Base-by-base conservation (phyloP, 192 early-diverging fungal species). In the Coemansia reversa region DNA sequence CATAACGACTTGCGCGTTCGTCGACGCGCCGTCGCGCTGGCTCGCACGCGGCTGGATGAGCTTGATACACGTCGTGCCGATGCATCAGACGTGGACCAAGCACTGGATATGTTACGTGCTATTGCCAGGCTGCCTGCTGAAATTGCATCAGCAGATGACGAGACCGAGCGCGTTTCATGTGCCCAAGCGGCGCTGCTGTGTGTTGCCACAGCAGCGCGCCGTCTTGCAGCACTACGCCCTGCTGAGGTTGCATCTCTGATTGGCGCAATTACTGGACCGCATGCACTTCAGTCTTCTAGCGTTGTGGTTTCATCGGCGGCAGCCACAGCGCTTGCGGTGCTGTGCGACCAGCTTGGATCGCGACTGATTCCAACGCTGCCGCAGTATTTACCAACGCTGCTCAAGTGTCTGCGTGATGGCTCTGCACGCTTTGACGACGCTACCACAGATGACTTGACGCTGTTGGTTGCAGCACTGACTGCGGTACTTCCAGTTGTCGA, bases 171-270 rank as follows among this genome's bases (percentile, higher is more conserved):
- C 7, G 62, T 66, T 11, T 78, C 84, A 59, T 89, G 86, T 74
- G 90, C 88, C 74, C 91, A 94, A 72, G 83, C 88, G 0, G 91
- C 90, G 18, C 70, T 97, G 35, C 62, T 90, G 50, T 94, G 93
- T 70, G 65, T 97, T 29, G 84, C 90, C 8, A 86, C 89, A 23
- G 83, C 95, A 47, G 86, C 89, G 9, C 84, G 79, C 22, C 65
- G 79, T 24, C 87, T 92, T 73, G 91, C 87, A 9, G 68, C 76
- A 28, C 66, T 66, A 18, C 86, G 89, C 24, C 84, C 89, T 14
- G 79, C 79, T 18, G 76, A 84, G 62, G 93, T 93, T 65, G 64
- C 83, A 8, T 67, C 74, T 7, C 69, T 88, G n/a, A 61, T 93
- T 19, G 77, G 67, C 12, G 42, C 69, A 2, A 61, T 92, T 48